Evolutionary conservation across 2,329 filamentous ascomycete species (phyloP).

Genomic region (Trichophyton rubrum): DNA sequence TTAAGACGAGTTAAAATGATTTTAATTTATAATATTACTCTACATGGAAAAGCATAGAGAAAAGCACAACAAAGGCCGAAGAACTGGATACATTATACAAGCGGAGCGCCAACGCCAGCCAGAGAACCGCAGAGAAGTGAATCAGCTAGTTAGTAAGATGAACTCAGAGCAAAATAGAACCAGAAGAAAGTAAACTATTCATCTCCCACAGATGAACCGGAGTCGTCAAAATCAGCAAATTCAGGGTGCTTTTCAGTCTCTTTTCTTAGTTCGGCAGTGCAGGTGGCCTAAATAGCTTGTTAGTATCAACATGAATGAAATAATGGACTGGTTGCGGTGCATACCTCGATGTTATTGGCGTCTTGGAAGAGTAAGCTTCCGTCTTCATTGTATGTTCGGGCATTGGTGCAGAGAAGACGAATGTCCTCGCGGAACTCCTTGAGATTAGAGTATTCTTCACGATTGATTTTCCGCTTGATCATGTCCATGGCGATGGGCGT

Average conservation of each 20-base stretch:
- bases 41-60: neutral
- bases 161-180: no score
- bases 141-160: no score
- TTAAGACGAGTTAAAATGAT: neutral
- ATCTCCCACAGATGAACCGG: conserved; percentile 37
- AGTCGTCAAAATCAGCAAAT: conserved; percentile 45
- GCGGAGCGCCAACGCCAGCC: conserved; percentile 45
- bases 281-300: conserved; percentile 32
- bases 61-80: neutral
- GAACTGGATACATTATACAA: conserved; percentile 29
- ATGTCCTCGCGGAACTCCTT: conserved; percentile 74
- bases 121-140: conserved; percentile 28
- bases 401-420: conserved; percentile 74
- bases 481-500: conserved; percentile 92
- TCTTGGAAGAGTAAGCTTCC: conserved; percentile 83
- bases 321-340: conserved; percentile 22
- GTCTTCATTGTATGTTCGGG: conserved; percentile 92
- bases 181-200: conserved; percentile 23
- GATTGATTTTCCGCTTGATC: conserved; percentile 90
- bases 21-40: neutral
- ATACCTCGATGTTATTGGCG: conserved; percentile 83
- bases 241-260: conserved; percentile 44
- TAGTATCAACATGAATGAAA: conserved; percentile 8
- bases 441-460: conserved; percentile 75
- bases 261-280: conserved; percentile 41